Base-by-base conservation (phyloP, 441 rosid species). In the Euphorbia schlechtendalii region DNA sequence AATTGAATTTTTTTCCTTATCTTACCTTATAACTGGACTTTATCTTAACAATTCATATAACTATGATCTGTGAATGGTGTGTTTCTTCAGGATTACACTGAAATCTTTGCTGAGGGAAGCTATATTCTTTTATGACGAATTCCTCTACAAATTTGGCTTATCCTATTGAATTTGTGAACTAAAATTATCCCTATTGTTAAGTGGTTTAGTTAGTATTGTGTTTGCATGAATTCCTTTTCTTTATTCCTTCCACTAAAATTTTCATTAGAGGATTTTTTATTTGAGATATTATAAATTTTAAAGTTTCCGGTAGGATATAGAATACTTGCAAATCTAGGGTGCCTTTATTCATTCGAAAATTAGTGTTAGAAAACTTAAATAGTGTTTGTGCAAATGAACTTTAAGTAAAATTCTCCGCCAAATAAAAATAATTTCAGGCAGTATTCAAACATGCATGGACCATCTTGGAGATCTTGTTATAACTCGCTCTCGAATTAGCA, bases 41-140 rank as follows among this genome's bases (percentile, higher is more conserved):
- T 45, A 20, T 12, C 53, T 1, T 52, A 40, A 54, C 67, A 17
- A 30, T 30, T 40, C 12, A 49, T 27, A 12, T 61, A 38, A 71
- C 65, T 66, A 38, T 53, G 57, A 15, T 53, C 51, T 46, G 8
- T 46, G 55, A 51, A 63, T 68, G 61, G 45, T 71, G 59, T 52
- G 64, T 32, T 59, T 49, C 17, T 59, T 32, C 74, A 89, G 93
- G 73, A 77, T 59, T 58, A 59, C 85, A 78, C 83, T 90, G 3
- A 91, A 89, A 71, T 81, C 87, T 60, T 38, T 85, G 69, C 86
- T 85, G 30, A 81, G 96, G 77, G 87, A 80, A 68, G 85, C 82
- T 70, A 21, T 49, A 66, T 63, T 68, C 18, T 59, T 9, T 32
- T 4, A 1, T 30, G 41, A 27, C 46, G 49, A 46, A 52, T 49